Evolutionary conservation across 176 grass and related monocot species (phyloP), one percentile per base, ranked within the genome.

Genomic region (Aegilops longissima): DNA sequence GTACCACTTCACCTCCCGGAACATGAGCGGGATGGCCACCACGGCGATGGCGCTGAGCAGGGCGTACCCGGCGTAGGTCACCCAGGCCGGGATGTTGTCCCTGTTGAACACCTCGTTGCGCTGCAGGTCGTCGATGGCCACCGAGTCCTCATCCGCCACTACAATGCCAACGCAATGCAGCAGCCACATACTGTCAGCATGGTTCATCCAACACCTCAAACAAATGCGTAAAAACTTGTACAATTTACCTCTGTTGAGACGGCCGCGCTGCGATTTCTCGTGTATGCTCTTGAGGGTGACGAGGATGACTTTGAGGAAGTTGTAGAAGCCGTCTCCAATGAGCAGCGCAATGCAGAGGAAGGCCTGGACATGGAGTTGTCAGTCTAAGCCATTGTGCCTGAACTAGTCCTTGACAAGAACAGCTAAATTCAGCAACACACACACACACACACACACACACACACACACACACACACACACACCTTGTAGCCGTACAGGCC

Each of bases 401-500:
- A 62, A 77, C 30, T 71, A 30, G 75, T 56, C 56, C 40, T 36
- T 44, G 35, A 8, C 35, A 13, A 10, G 8, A 42, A 34, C 27
- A 31, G 12, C 2, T 40, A n/a, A 52, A 33, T n/a, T 31, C 30
- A 81, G 47, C 12, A 52, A 44, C 39, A 38, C 14, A 17, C 21
- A 95, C 97, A 44, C 39, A 38, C 14, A 44, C 39, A 38, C 14
- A 44, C 39, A 38, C 14, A 44, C 39, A 38, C 14, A 25, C 25
- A 0, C 47, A 47, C 44, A 45, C 42, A 12, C 11, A 42, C 39
- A 2, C 1, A 2, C 1, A 45, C 42, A 45, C 44, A 17, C 21
- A 95, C 97, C 97, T 99, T 96, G 82, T 99, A 99, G 25, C 97
- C 97, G n/a, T 92, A 92, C 52, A 99, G 78, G 87, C 97, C 88